A percentile compares a stretch with the other conserved stretches of the same genome.
Conservation (phyloP, 1,284 basidiomycete genomes). For the Sutorius eximius region DNA sequence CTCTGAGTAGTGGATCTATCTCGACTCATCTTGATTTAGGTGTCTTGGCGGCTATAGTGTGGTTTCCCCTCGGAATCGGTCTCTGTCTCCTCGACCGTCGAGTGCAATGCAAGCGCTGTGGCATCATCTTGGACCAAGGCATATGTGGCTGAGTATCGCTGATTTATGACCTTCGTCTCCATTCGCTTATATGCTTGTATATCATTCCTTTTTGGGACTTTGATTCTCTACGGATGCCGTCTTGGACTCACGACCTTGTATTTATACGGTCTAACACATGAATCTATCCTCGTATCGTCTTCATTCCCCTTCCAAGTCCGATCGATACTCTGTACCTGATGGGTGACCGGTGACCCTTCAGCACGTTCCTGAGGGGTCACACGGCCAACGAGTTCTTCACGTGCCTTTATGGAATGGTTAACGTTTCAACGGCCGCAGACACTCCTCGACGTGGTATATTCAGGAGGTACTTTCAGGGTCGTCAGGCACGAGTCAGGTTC, state of each 20-base stretch:
- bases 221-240: not conserved
- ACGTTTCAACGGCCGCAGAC: too few species aligned
- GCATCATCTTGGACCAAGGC: constrained; percentile 37
- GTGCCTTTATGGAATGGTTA: not conserved
- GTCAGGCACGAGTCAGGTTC: not conserved
- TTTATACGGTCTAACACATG: constrained; percentile 11
- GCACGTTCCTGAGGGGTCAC: not conserved
- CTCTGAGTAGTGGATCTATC: not conserved
- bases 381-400: not conserved
- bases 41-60: constrained; percentile 72
- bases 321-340: not conserved
- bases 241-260: constrained; percentile 13
- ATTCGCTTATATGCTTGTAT: not conserved
- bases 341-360: not conserved
- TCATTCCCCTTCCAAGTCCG: not conserved
- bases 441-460: not conserved
- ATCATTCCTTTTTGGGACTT: not conserved
- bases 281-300: constrained; percentile 2
- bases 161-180: not conserved
- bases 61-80: constrained; percentile 79
- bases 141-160: constrained; percentile 33
- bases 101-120: constrained; percentile 64
- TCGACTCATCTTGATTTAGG: constrained; percentile 41
- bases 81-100: constrained; percentile 70
- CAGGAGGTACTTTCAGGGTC: not conserved